A percentile compares a stretch with the other conserved stretches of the same genome.
Evolutionary conservation across 2,329 filamentous ascomycete species (phyloP).

Genomic region (Talaromyces sp.): DNA sequence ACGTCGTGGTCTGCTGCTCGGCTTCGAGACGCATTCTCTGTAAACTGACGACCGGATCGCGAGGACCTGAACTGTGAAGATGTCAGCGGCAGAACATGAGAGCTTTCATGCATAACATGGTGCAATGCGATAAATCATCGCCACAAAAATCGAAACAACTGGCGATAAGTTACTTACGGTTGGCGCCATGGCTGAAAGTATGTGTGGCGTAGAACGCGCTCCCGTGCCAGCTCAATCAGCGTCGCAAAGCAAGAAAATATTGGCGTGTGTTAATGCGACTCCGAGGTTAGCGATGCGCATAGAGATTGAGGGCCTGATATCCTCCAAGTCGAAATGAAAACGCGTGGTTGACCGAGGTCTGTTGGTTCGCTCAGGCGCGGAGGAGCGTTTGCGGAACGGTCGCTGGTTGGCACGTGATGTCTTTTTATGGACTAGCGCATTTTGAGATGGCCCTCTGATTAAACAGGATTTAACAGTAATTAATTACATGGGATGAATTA

Average conservation of each 20-base stretch:
- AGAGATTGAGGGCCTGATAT: neutral
- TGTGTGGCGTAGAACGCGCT: conserved; percentile 3
- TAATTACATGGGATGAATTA: neutral
- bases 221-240: conserved; percentile 2
- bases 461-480: neutral
- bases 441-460: neutral
- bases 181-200: conserved; percentile 11
- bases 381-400: conserved; percentile 8
- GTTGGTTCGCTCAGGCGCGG: neutral
- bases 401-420: conserved; percentile 6
- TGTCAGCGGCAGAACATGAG: neutral
- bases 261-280: neutral
- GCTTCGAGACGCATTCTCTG: conserved; percentile 42
- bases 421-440: conserved; percentile 5
- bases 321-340: neutral
- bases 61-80: conserved; percentile 48
- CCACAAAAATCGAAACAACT: neutral
- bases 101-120: neutral
- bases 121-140: neutral
- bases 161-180: conserved; percentile 8
- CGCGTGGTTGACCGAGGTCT: neutral
- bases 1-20: conserved; percentile 61
- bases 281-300: neutral
- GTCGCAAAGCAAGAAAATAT: neutral
- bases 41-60: conserved; percentile 53